These are phyloP conservation scores for Alternaria triticina DNA, from an alignment of 2,329 filamentous ascomycete genomes.

Conservation along the genomic window DNA sequence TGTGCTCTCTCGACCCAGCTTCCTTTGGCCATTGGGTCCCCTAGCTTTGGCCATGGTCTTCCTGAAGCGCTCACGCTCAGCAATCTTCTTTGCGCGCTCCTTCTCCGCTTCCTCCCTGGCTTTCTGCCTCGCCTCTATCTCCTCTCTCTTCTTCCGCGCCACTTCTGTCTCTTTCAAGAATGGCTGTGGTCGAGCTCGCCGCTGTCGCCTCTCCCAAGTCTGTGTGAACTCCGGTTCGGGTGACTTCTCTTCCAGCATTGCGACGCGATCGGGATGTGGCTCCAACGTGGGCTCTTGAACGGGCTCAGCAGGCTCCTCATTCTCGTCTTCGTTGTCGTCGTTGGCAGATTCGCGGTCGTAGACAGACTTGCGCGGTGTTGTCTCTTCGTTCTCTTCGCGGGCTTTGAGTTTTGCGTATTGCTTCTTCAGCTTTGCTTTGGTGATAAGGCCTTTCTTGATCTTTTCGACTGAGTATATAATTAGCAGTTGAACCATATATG, in stretches of 20 bases:
- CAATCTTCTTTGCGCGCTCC: slow-evolving; percentile 59
- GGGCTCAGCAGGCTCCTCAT: slow-evolving; percentile 26
- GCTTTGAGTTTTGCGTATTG: slow-evolving; percentile 87
- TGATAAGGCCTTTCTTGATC: slow-evolving; percentile 87
- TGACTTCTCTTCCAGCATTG: slow-evolving; percentile 59
- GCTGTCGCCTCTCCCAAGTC: slow-evolving; percentile 27
- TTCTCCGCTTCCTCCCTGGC: slow-evolving; percentile 69
- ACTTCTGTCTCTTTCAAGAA: slow-evolving; percentile 54
- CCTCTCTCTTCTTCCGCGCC: slow-evolving; percentile 63
- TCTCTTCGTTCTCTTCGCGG: slow-evolving; percentile 53
- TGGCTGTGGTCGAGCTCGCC: slow-evolving; percentile 42
- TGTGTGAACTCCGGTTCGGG: slow-evolving; percentile 24
- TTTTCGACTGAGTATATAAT: slow-evolving; percentile 68
- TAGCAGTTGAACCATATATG: not conserved
- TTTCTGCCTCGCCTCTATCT: slow-evolving; percentile 66
- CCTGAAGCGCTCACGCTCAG: slow-evolving; percentile 75
- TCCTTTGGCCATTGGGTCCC: slow-evolving; percentile 73
- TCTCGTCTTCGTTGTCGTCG: slow-evolving; percentile 33
- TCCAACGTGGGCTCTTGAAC: slow-evolving; percentile 52
- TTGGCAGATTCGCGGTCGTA: slow-evolving; percentile 28
- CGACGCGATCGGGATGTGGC: slow-evolving; percentile 66
- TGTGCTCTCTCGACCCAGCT: slow-evolving; percentile 80
- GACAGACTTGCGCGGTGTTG: slow-evolving; percentile 43
- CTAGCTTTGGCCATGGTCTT: slow-evolving; percentile 68
- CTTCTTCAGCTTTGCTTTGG: slow-evolving; percentile 93